These are phyloP conservation scores for Penicillium sp. DNA, from an alignment of 2,329 filamentous ascomycete species.

Conservation along the genomic window DNA sequence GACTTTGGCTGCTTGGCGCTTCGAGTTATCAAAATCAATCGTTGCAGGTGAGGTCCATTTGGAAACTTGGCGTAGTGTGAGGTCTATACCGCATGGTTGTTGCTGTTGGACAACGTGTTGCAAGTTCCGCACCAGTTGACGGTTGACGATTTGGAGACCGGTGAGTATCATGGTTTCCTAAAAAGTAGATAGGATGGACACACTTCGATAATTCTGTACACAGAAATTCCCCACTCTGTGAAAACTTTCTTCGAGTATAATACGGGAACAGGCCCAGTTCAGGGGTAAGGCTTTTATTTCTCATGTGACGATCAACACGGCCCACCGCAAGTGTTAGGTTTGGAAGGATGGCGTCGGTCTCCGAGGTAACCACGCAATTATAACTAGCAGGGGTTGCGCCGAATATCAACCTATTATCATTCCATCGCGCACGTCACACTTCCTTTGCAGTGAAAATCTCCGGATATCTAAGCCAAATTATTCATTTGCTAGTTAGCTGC, in stretches of 20 bases:
- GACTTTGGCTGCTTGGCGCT: constrained; percentile 31
- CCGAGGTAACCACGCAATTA: background rate
- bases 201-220: too few species aligned
- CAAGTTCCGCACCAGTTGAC: constrained; percentile 27
- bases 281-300: background rate
- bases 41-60: constrained; percentile 35
- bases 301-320: background rate
- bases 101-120: constrained; percentile 25
- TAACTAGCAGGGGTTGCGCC: too few species aligned
- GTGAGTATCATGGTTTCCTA: constrained; percentile 22
- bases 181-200: too few species aligned
- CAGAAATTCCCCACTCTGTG: too few species aligned
- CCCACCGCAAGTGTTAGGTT: background rate
- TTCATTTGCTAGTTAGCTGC: background rate
- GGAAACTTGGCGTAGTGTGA: constrained; percentile 32
- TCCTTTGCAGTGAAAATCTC: background rate
- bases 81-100: constrained; percentile 40
- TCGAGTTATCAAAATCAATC: constrained; percentile 38
- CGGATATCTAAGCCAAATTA: background rate
- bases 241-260: too few species aligned
- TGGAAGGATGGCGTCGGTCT: background rate
- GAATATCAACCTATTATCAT: too few species aligned
- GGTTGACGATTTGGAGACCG: constrained; percentile 24
- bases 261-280: too few species aligned
- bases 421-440: too few species aligned